Conservation (phyloP, 371 early-diverging fungal species). For the Neoconidiobolus thromboides region DNA sequence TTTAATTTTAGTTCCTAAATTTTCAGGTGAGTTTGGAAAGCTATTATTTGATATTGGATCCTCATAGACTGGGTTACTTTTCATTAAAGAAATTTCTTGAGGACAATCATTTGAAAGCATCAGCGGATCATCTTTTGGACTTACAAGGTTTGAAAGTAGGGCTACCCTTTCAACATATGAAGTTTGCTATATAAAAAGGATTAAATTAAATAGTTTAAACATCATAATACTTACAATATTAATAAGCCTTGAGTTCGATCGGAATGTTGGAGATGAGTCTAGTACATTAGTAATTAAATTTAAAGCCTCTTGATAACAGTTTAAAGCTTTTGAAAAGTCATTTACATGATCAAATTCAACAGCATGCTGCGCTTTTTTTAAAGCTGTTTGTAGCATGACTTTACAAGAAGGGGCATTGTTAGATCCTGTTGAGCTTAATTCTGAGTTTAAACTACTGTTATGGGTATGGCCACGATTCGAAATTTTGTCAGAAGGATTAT, state of each 20-base stretch:
- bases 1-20: too few species aligned
- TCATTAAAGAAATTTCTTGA: too few species aligned
- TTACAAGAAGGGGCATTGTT: background rate
- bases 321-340: background rate
- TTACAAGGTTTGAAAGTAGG: background rate
- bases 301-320: background rate
- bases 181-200: background rate
- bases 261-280: background rate
- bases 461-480: background rate
- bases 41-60: too few species aligned
- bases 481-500: background rate
- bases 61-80: too few species aligned
- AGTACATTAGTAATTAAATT: background rate
- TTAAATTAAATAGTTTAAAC: background rate
- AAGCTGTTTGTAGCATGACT: background rate
- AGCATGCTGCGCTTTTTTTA: conserved; percentile 3
- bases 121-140: too few species aligned
- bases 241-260: conserved; percentile 1
- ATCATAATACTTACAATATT: background rate
- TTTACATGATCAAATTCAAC: conserved; percentile 1
- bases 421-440: background rate
- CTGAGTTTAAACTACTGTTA: background rate
- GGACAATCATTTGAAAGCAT: too few species aligned
- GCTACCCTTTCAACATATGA: conserved; percentile 1
- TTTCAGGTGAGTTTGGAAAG: too few species aligned